Conservation (phyloP, 129 eudicot species). For the Daucus carota region DH1_v3.0 NC_030383.2:3784001-3784500, state of each 20-base stretch:
- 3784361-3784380: neutral
- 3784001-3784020: neutral
- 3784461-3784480: neutral
- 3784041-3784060: neutral
- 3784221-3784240: too few species aligned
- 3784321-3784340: neutral
- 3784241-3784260: neutral
- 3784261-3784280: neutral
- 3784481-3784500: constrained; percentile 18
- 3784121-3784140: neutral
- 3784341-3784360: neutral
- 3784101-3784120: neutral
- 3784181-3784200: neutral
- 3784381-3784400: neutral
- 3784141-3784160: neutral
- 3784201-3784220: neutral
- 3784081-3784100: neutral
- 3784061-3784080: neutral
- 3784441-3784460: neutral
- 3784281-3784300: neutral
- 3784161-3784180: neutral
- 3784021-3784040: too few species aligned
- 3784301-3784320: neutral
- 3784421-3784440: neutral
- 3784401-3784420: neutral